Percentiles rank a stretch among this genome's conserved stretches.
Evolutionary conservation across 2,329 filamentous ascomycete genomes (phyloP).

Genomic region (Verticillium nubilum): DNA sequence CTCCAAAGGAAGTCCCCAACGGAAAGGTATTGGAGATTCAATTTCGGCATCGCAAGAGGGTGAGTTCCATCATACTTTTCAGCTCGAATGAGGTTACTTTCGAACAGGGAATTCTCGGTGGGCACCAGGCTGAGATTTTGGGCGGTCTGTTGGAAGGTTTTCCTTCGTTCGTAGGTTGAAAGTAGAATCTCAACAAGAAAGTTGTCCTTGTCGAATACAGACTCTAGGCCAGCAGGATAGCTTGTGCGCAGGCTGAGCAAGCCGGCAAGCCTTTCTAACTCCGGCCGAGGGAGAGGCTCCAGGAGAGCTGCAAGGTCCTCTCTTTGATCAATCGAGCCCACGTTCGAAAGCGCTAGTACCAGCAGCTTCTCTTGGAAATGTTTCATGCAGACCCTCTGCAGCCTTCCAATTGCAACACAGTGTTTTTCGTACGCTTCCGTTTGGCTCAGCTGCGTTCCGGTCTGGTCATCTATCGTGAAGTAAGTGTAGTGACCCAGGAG

Average conservation of each 20-base stretch:
- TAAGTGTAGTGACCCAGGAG: conserved; percentile 83
- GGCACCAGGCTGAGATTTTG: conserved; percentile 71
- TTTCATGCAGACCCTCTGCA: conserved; percentile 75
- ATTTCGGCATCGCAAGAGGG: conserved; percentile 84
- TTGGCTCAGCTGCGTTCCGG: conserved; percentile 67
- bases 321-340: conserved; percentile 77
- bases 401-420: conserved; percentile 66
- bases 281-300: conserved; percentile 64
- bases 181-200: conserved; percentile 69
- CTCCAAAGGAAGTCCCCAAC: conserved; percentile 97
- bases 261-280: conserved; percentile 63
- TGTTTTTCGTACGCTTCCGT: conserved; percentile 75
- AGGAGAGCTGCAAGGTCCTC: conserved; percentile 74
- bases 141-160: conserved; percentile 77
- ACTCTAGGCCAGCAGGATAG: conserved; percentile 68
- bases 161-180: conserved; percentile 67
- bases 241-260: conserved; percentile 71
- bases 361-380: conserved; percentile 86
- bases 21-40: conserved; percentile 93
- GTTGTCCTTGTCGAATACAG: conserved; percentile 55
- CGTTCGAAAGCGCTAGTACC: conserved; percentile 89
- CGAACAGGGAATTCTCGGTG: conserved; percentile 77
- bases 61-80: conserved; percentile 83
- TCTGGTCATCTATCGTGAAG: conserved; percentile 90
- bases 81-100: conserved; percentile 70